phyloP scores from a whole-genome alignment of 257 asterid genomes.

The Euphrasia confusa region DNA sequence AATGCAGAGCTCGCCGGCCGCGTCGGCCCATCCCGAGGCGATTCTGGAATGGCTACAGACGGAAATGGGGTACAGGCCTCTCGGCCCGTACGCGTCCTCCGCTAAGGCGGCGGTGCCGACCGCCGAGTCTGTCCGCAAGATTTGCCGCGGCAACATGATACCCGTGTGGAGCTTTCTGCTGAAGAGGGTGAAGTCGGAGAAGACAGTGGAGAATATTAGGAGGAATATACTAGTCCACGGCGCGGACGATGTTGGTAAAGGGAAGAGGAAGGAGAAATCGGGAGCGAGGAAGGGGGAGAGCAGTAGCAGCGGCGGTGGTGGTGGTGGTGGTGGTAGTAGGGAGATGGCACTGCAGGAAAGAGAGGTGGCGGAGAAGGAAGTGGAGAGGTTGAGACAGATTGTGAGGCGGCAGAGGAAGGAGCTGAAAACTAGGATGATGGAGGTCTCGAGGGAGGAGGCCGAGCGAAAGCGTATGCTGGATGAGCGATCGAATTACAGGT shows the following conservation, averaged over 20 bases:
- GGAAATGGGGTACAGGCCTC: constrained; percentile 94
- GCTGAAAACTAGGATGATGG: constrained; percentile 85
- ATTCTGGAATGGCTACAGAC: constrained; percentile 87
- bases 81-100: constrained; percentile 66
- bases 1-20: constrained; percentile 62
- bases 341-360: constrained; percentile 91
- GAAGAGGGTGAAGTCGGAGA: constrained; percentile 88
- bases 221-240: constrained; percentile 90
- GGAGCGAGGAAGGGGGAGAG: constrained; percentile 41
- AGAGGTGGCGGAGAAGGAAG: constrained; percentile 94
- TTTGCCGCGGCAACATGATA: constrained; percentile 96
- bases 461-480: constrained; percentile 93
- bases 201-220: constrained; percentile 84
- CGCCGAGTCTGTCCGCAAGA: constrained; percentile 70
- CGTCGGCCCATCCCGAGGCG: constrained; percentile 77
- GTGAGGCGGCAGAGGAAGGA: constrained; percentile 94
- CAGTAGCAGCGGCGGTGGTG: constrained; percentile 23
- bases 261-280: constrained; percentile 51
- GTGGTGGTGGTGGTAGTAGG: constrained; percentile 54
- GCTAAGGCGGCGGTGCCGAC: constrained; percentile 62
- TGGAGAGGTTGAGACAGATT: constrained; percentile 90
- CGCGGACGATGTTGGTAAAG: constrained; percentile 46
- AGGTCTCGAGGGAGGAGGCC: constrained; percentile 93
- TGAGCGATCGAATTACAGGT: constrained; percentile 93
- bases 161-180: constrained; percentile 82